Evolutionary conservation across 371 early-diverging fungal genomes (phyloP), one percentile per base, ranked within the genome.

Genomic region (Rhizopus sp.): DNA sequence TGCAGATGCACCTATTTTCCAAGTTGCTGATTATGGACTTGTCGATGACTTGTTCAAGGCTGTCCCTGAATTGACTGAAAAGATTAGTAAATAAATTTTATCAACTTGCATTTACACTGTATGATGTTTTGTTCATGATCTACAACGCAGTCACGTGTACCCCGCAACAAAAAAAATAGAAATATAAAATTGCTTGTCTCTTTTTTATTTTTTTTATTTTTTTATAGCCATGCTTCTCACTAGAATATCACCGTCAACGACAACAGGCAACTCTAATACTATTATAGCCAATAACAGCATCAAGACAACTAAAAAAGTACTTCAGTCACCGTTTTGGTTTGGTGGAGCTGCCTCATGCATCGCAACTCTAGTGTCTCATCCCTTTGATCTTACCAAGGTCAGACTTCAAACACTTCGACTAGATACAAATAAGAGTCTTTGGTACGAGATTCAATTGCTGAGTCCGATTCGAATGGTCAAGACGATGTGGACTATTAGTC

Each of bases 1-100:
- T 69, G 87, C 95, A 31, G 98, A 98, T 62, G 96, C 96, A 33
- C 97, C 99, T 53, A 98, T 98, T 57, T 97, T 98, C 91, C 95
- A 95, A 80, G 86, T 98, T 32, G 90, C 98, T 40, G 99, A 98
- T 75, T 96, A 95, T 73, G 96, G 97, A 39, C 84, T 98, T 32
- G 97, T 96, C 51, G 96, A 86, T 29, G 98, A 98, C 71, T 80
- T 98, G 68, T 97, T 97, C 84, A 89, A 88, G 69, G 93, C 87
- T 59, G 84, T 97, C 47, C 96, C 97, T 54, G 97, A 97, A 78
- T 71, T 97, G 63, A 94, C 92, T 45, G 87, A 95, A 78, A 97
- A 97, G 82, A 47, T 66, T 40, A 44, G 50, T 50, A 57, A 66
- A 53, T 57, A 60, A 59, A 50, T 30, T 12, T 12, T n/a, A 23